These are phyloP conservation scores for Fusarium floridanum DNA, from an alignment of 2,329 filamentous ascomycete species.

Conservation along the genomic window DNA sequence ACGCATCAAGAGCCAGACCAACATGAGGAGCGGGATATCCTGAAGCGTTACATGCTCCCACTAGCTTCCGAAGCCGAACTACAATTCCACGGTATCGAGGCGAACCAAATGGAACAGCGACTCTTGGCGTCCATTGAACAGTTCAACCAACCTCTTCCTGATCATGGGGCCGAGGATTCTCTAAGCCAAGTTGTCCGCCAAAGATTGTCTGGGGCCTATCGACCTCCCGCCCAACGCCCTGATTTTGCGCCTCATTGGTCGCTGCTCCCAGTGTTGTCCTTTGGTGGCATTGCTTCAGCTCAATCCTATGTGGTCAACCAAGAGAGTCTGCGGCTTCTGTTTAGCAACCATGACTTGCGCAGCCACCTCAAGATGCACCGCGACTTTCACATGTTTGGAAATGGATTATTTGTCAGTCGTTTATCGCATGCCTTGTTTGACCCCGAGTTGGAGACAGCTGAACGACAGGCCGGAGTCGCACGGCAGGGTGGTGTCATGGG, in stretches of 20 bases:
- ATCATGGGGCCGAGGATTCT: constrained; percentile 47
- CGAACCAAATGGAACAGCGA: constrained; percentile 60
- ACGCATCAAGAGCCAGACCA: neutral
- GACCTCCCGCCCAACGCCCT: constrained; percentile 31
- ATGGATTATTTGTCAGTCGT: constrained; percentile 84
- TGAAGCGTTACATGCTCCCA: neutral
- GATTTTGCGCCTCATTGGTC: constrained; percentile 68
- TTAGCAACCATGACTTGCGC: constrained; percentile 78
- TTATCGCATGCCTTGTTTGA: constrained; percentile 89
- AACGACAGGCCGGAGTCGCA: constrained; percentile 77
- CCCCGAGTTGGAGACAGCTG: constrained; percentile 82
- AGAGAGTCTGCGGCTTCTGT: constrained; percentile 80
- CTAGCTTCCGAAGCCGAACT: constrained; percentile 40
- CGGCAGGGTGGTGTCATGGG: constrained; percentile 81
- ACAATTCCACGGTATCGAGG: constrained; percentile 63
- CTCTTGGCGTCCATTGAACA: constrained; percentile 65
- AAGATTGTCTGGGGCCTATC: constrained; percentile 51
- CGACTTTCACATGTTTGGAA: constrained; percentile 86
- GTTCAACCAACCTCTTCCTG: constrained; percentile 52
- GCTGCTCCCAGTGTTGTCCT: constrained; percentile 76
- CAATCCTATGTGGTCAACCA: constrained; percentile 84
- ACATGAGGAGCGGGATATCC: neutral
- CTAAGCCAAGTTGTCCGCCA: constrained; percentile 57
- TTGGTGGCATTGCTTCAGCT: constrained; percentile 78
- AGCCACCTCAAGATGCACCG: constrained; percentile 81